A percentile compares a stretch with the other conserved stretches of the same genome.
Evolutionary conservation across 371 early-diverging fungal species (phyloP).

Genomic region (Mucor velutinosus): DNA sequence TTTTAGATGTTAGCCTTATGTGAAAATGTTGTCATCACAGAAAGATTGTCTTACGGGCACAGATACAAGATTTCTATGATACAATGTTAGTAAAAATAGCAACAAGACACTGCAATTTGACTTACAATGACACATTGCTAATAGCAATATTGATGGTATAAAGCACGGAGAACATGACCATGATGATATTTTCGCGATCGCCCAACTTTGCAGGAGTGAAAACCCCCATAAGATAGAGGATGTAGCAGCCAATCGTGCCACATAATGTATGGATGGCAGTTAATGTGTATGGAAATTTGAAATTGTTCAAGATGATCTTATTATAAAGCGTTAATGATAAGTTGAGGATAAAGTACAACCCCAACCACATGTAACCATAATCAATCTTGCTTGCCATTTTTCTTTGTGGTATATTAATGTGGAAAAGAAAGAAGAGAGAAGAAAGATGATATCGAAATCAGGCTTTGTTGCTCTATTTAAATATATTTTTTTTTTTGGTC

Average conservation of each 20-base stretch:
- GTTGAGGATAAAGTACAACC: constrained; percentile 78
- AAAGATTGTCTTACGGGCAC: constrained; percentile 18
- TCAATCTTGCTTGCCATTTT: constrained; percentile 15
- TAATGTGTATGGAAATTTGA: constrained; percentile 86
- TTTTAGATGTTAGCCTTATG: not conserved
- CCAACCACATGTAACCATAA: constrained; percentile 61
- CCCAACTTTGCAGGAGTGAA: constrained; percentile 65
- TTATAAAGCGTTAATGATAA: constrained; percentile 84
- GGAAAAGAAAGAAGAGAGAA: constrained; percentile 6
- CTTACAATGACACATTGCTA: constrained; percentile 83
- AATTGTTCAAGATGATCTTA: constrained; percentile 76
- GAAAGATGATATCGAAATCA: not conserved
- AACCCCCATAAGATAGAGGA: constrained; percentile 51
- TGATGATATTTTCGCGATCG: constrained; percentile 62
- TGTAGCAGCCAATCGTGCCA: constrained; percentile 65
- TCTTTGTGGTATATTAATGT: not conserved
- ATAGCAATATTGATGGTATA: constrained; percentile 92
- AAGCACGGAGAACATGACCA: constrained; percentile 81
- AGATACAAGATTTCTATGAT: constrained; percentile 21
- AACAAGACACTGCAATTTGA: constrained; percentile 5
- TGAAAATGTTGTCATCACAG: not conserved
- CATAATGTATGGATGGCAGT: constrained; percentile 86
- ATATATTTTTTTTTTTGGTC: not conserved
- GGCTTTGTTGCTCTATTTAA: not conserved
- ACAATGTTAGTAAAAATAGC: not conserved